These are phyloP conservation scores for Aspergillus mulundensis DNA, from an alignment of 495 filamentous ascomycete genomes.

Conservation along the genomic window DNA sequence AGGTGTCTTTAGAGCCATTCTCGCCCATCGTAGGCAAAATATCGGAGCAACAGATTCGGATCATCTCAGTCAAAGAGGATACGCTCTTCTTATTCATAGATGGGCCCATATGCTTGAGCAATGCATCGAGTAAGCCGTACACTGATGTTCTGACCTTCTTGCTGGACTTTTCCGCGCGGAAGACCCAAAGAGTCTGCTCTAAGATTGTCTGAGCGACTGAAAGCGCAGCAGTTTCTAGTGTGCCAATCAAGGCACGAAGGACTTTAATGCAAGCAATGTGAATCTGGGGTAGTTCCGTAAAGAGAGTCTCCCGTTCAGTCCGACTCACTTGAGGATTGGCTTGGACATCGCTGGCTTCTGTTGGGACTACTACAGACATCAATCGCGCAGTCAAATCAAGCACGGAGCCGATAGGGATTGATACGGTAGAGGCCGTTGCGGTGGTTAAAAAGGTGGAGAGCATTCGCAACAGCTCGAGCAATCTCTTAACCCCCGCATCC, in stretches of 20 bases:
- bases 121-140: constrained; percentile 52
- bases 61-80: constrained; percentile 50
- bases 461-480: constrained; percentile 56
- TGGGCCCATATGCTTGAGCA: constrained; percentile 60
- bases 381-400: constrained; percentile 64
- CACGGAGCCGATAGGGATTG: constrained; percentile 59
- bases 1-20: constrained; percentile 22
- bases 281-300: constrained; percentile 64
- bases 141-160: constrained; percentile 54
- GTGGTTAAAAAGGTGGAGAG: constrained; percentile 53
- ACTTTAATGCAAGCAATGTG: constrained; percentile 64
- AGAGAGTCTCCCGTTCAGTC: constrained; percentile 74
- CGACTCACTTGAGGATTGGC: constrained; percentile 65
- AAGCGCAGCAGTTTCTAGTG: constrained; percentile 49
- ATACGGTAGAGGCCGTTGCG: constrained; percentile 56
- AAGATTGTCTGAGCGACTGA: constrained; percentile 56
- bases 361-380: constrained; percentile 60
- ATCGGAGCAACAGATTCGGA: constrained; percentile 62
- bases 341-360: constrained; percentile 36
- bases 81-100: constrained; percentile 59
- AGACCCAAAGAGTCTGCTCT: constrained; percentile 66
- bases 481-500: constrained; percentile 61
- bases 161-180: constrained; percentile 55
- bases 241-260: constrained; percentile 46
- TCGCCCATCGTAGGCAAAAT: constrained; percentile 47